A percentile compares a stretch with the other conserved stretches of the same genome.
Conservation (phyloP, 1,284 basidiomycete species). For the Tilletia horrida region DNA sequence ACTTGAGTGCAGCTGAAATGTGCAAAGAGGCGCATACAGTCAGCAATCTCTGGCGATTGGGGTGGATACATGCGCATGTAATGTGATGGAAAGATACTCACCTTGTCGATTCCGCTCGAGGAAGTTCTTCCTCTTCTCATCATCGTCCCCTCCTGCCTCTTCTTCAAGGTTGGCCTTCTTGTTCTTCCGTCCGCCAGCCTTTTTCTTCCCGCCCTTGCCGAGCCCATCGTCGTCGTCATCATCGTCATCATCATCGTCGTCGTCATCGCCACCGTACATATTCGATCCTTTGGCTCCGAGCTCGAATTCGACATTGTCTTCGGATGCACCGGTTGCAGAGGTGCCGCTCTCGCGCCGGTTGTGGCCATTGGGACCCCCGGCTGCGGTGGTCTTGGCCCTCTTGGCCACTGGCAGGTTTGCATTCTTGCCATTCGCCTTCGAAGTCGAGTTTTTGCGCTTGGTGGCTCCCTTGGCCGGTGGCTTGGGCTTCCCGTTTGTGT, state of each 20-base stretch:
- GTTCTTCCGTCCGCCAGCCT: slow-evolving; percentile 22
- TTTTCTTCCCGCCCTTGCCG: slow-evolving; percentile 15
- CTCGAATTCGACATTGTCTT: slow-evolving; percentile 10
- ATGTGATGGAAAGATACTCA: background rate
- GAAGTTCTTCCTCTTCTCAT: slow-evolving; percentile 52
- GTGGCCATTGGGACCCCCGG: background rate
- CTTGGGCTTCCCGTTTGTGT: slow-evolving; percentile 17
- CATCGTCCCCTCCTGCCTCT: slow-evolving; percentile 44
- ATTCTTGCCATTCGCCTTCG: slow-evolving; percentile 17
- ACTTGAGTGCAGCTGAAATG: slow-evolving; percentile 78
- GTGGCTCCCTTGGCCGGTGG: slow-evolving; percentile 22
- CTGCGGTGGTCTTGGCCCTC: slow-evolving; percentile 57
- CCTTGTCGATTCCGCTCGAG: slow-evolving; percentile 50
- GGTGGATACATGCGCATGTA: background rate
- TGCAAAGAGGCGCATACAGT: slow-evolving; percentile 53
- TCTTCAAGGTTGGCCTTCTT: slow-evolving; percentile 25
- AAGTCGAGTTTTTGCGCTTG: slow-evolving; percentile 41
- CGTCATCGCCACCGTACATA: background rate
- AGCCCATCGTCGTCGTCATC: slow-evolving; percentile 30
- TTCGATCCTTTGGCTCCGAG: background rate
- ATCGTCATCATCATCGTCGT: slow-evolving; percentile 25
- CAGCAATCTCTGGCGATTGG: background rate
- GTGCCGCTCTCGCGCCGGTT: slow-evolving; percentile 15
- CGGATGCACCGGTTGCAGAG: background rate
- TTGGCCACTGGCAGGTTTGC: slow-evolving; percentile 11